Conservation (phyloP, 345 rosid species). For the Sonneratia alba region DNA sequence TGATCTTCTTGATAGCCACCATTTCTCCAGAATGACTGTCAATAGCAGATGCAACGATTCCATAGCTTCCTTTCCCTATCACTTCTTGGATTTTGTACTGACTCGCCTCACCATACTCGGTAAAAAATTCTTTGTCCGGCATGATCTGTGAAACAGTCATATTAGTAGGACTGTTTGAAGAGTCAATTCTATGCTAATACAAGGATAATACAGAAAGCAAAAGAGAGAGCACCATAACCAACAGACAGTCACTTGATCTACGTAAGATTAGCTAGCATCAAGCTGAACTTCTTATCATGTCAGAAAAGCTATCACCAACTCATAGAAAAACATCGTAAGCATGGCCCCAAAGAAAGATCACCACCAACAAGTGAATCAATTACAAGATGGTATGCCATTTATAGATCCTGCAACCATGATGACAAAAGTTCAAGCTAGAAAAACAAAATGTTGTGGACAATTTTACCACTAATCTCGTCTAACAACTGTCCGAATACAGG, state of each 20-base stretch:
- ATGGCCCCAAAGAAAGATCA: not conserved
- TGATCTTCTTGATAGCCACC: conserved; percentile 96
- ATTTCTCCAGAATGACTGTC: conserved; percentile 89
- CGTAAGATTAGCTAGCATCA: not conserved
- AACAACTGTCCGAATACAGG: not conserved
- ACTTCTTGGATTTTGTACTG: conserved; percentile 92
- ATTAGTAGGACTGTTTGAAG: not conserved
- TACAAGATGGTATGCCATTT: not conserved
- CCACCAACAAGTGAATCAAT: not conserved
- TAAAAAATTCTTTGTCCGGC: conserved; percentile 86
- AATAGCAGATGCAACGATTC: conserved; percentile 88
- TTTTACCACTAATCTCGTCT: not conserved
- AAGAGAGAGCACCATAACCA: not conserved
- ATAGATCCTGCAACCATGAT: not conserved
- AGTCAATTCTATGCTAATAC: not conserved
- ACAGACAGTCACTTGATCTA: not conserved
- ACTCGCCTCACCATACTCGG: conserved; percentile 94
- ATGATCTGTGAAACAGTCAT: conserved; percentile 19
- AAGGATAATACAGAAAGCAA: not conserved
- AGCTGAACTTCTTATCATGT: not conserved
- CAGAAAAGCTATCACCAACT: not conserved
- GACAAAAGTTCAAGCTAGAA: not conserved
- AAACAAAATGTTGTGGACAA: not conserved
- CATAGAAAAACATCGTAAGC: not conserved
- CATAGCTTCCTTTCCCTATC: conserved; percentile 95